A percentile compares a stretch with the other conserved stretches of the same genome.
These are phyloP conservation scores for Fusarium keratoplasticum DNA, from an alignment of 2,329 filamentous ascomycete species.

Conservation along the genomic window DNA sequence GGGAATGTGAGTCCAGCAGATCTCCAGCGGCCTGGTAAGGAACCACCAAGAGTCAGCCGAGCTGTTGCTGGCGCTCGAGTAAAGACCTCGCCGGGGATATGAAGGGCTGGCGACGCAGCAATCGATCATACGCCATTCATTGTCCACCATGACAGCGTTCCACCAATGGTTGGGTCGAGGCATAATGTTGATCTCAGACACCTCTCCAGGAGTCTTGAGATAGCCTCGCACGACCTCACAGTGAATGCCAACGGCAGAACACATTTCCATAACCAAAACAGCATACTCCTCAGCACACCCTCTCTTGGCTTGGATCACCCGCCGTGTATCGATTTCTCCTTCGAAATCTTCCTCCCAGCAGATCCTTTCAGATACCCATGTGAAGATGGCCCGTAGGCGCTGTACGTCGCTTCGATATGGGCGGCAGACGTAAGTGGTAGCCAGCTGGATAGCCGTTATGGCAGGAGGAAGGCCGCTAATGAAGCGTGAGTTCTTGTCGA, in stretches of 20 bases:
- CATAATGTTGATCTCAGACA: slow-evolving; percentile 81
- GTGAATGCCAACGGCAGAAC: slow-evolving; percentile 85
- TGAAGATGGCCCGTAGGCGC: slow-evolving; percentile 92
- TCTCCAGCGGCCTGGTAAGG: slow-evolving; percentile 85
- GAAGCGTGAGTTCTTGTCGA: slow-evolving; percentile 96
- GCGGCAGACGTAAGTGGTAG: slow-evolving; percentile 91
- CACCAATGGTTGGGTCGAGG: slow-evolving; percentile 97
- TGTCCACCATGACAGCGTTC: slow-evolving; percentile 93
- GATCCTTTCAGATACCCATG: slow-evolving; percentile 95
- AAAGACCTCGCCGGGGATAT: slow-evolving; percentile 81
- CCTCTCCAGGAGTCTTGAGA: slow-evolving; percentile 89
- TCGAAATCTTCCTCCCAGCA: slow-evolving; percentile 96
- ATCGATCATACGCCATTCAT: slow-evolving; percentile 97
- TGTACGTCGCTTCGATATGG: slow-evolving; percentile 96
- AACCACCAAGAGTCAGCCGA: slow-evolving; percentile 93
- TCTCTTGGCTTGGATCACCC: slow-evolving; percentile 85
- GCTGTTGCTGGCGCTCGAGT: slow-evolving; percentile 77
- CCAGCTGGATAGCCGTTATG: slow-evolving; percentile 83
- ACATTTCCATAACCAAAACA: slow-evolving; percentile 92
- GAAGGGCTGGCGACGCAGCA: slow-evolving; percentile 92
- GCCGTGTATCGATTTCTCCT: slow-evolving; percentile 82
- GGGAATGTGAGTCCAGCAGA: slow-evolving; percentile 96
- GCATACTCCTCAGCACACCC: slow-evolving; percentile 93
- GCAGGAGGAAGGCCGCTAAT: slow-evolving; percentile 84
- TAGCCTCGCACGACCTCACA: slow-evolving; percentile 91